Evolutionary conservation across 108 stramenopile genomes (phyloP), one percentile per base, ranked within the genome.

Genomic region (Conticribra guillardii): DNA sequence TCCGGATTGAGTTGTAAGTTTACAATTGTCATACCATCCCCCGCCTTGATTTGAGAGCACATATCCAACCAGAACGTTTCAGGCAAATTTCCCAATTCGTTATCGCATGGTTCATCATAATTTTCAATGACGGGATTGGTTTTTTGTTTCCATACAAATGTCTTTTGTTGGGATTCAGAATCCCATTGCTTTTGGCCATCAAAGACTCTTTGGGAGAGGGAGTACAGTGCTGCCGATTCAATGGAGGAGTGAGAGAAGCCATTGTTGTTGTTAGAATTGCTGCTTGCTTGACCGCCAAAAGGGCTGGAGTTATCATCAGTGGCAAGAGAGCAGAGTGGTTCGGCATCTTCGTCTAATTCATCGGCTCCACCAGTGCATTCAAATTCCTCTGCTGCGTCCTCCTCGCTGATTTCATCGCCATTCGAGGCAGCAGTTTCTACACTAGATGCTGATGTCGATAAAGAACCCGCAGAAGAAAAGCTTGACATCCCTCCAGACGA

Each of bases 1-100:
- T 98, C 97, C 0, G 95, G 96, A 69, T 98, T 98, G 53, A 86
- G 54, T 19, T 80, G 73, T 15, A 97, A 68, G 69, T 98, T 91
- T 37, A 98, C 92, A 23, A 93, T 67, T 49, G 81, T 90, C 64
- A 91, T 63, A 2, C 67, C 79, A 0, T 82, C 87, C 8, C 89
- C 89, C 22, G 48, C 58, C 41, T 79, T 61, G 50, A 93, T 84
- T 27, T 73, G 70, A n/a, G 84, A 81, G 64, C 95, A 96, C 78
- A 93, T 88, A 64, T 96, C 95, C 63, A 93, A 70, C 95, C 95
- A 96, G 62, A 96, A 96, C 14, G 76, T 82, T 37, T 90, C 89
- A 0, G 92, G 92, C 9, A 93, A 26, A 26, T 80, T 60, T 14
- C 74, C 79, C n/a, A 37, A 58, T 4, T 79, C 47, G n/a, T 73